Conservation (phyloP, 495 filamentous ascomycete genomes). For the Letharia columbiana region DNA sequence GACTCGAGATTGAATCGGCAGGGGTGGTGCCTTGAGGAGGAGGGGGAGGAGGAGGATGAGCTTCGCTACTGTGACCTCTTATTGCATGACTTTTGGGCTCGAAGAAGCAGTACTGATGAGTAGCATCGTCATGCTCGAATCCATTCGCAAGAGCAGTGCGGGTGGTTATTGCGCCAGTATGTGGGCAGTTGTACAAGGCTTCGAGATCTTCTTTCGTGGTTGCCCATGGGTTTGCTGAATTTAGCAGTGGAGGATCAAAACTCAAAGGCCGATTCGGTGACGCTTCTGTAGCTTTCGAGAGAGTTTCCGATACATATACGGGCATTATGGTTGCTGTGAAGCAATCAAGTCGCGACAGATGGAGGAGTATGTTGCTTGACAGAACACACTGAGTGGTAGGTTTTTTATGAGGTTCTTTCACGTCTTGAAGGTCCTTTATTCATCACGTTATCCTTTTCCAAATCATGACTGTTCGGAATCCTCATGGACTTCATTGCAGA, state of each 20-base stretch:
- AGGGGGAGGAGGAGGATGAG: neutral
- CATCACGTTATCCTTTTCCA: too few relatives aligned
- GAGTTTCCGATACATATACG: neutral
- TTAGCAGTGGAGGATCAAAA: slow-evolving; percentile 58
- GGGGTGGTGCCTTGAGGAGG: neutral
- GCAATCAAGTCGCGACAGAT: neutral
- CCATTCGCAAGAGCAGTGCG: slow-evolving; percentile 52
- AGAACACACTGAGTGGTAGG: too few relatives aligned
- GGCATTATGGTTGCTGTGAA: neutral
- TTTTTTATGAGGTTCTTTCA: too few relatives aligned
- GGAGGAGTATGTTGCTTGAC: neutral
- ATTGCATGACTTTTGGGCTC: slow-evolving; percentile 23
- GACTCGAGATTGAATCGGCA: slow-evolving; percentile 26
- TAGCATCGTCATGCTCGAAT: slow-evolving; percentile 46
- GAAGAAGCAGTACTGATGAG: slow-evolving; percentile 39
- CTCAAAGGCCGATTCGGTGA: slow-evolving; percentile 20
- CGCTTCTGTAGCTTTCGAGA: neutral
- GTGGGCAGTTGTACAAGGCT: slow-evolving; percentile 45
- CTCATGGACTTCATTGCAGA: too few relatives aligned
- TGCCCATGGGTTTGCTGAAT: slow-evolving; percentile 64
- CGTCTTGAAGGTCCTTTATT: too few relatives aligned
- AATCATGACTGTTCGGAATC: too few relatives aligned
- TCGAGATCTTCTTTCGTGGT: slow-evolving; percentile 49
- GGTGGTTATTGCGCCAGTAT: slow-evolving; percentile 62
- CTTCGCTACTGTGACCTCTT: neutral